phyloP scores from a whole-genome alignment of 2,329 filamentous ascomycete species.

The Penicillium sp. region DNA sequence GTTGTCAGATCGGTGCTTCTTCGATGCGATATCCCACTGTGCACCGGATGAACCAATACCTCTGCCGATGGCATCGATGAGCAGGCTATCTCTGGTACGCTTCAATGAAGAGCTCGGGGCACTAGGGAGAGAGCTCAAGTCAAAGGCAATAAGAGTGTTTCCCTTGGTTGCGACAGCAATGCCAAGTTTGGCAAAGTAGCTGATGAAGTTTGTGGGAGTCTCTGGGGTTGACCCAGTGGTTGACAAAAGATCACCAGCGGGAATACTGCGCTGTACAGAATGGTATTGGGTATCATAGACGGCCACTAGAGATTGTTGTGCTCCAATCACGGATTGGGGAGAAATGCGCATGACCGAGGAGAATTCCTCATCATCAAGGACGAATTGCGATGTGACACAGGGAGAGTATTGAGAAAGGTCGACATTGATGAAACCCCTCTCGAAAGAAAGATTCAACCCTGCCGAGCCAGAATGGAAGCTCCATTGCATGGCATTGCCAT shows the following conservation, averaged over 20 bases:
- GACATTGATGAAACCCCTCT: constrained; percentile 42
- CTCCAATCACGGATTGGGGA: constrained; percentile 44
- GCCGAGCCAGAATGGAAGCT: constrained; percentile 43
- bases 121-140: constrained; percentile 38
- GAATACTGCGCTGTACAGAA: constrained; percentile 46
- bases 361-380: constrained; percentile 39
- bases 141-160: constrained; percentile 46
- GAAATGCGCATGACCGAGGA: constrained; percentile 47
- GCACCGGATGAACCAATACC: constrained; percentile 38
- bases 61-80: constrained; percentile 46
- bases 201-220: constrained; percentile 39
- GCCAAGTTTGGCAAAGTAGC: constrained; percentile 47
- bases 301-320: constrained; percentile 43
- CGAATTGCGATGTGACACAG: constrained; percentile 39
- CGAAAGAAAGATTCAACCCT: constrained; percentile 42
- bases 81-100: constrained; percentile 40
- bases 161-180: constrained; percentile 45
- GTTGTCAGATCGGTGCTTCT: constrained; percentile 33
- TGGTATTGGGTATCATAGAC: constrained; percentile 50
- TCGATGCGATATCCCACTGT: constrained; percentile 31
- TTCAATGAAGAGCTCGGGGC: constrained; percentile 36
- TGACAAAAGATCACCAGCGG: constrained; percentile 34
- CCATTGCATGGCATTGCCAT: constrained; percentile 35
- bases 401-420: constrained; percentile 47
- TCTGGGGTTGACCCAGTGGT: constrained; percentile 22